These are phyloP conservation scores for Xylaria acuta DNA, from an alignment of 495 filamentous ascomycete genomes.

Conservation along the genomic window DNA sequence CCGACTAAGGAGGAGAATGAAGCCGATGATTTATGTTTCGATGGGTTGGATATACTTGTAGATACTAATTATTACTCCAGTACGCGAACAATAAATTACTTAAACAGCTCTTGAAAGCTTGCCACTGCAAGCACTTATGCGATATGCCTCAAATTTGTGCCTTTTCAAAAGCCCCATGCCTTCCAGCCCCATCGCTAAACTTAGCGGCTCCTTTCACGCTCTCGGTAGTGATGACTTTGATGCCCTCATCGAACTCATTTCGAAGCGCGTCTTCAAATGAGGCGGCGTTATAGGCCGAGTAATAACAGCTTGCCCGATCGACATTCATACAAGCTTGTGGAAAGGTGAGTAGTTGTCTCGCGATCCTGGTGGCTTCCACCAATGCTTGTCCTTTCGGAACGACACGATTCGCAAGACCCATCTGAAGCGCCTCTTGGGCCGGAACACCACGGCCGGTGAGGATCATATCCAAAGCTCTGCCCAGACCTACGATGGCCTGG, in stretches of 20 bases:
- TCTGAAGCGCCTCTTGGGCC: background rate
- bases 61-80: background rate
- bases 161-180: background rate
- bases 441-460: background rate
- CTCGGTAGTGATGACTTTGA: background rate
- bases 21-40: background rate
- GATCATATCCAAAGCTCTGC: background rate
- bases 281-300: background rate
- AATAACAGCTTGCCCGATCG: background rate
- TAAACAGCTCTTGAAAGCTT: background rate
- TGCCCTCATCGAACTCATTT: background rate
- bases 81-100: background rate
- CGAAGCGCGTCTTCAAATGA: background rate
- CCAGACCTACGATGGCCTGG: background rate
- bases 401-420: background rate
- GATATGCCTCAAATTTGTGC: background rate
- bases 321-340: background rate
- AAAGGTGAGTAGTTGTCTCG: background rate
- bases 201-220: background rate
- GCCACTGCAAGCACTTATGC: background rate
- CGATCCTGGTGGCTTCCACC: background rate
- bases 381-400: background rate
- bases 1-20: slow-evolving; percentile 6
- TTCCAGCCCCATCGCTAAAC: background rate
- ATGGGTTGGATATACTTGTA: background rate